Evolutionary conservation across 2,329 filamentous ascomycete genomes (phyloP), one percentile per base, ranked within the genome.

Genomic region (Hymenoscyphus scutula): DNA sequence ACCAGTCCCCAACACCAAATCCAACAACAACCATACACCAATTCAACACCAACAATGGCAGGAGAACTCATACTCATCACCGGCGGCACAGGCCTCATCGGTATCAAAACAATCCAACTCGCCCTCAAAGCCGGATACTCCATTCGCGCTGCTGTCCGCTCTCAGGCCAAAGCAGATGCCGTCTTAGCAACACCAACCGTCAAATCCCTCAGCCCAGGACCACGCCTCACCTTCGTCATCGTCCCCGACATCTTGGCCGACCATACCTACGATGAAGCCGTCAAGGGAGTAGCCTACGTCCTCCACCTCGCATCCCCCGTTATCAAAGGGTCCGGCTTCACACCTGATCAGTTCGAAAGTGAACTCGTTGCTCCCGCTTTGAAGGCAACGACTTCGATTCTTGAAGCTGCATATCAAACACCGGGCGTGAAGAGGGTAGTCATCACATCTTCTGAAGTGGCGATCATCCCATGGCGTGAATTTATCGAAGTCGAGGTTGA

Each of bases 81-180:
- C 11, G 67, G 70, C 23, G 81, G 78, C 1, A 80, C 77, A 23
- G 81, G 81, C 55, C 81, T 82, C 68, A 79, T 84, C 54, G 81
- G 80, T 17, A 80, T 80, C 15, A 80, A 82, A 61, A 73, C 81
- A 30, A 74, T 83, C 3, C 77, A 81, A 45, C 23, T 53, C 3
- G 63, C 65, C 19, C 62, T 71, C 17, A 66, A 71, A n/a, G 72
- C 82, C 1, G 70, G 82, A 17, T 62, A 54, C 57, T 37, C 41
- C 74, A 78, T 82, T n/a, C 76, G 79, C 1, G 74, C 77, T 0
- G 81, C 80, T 2, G 78, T 77, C 15, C 76, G 80, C 23, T 77
- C 77, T 0, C 67, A 77, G 13, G 76, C 74, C 37, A 83, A 82
- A 61, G 80, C 78, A 3, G 65, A 75, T 0, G 72, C 72, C 0